Conservation (phyloP, 352 stramenopile species). For the Discostella stelligera region DNA sequence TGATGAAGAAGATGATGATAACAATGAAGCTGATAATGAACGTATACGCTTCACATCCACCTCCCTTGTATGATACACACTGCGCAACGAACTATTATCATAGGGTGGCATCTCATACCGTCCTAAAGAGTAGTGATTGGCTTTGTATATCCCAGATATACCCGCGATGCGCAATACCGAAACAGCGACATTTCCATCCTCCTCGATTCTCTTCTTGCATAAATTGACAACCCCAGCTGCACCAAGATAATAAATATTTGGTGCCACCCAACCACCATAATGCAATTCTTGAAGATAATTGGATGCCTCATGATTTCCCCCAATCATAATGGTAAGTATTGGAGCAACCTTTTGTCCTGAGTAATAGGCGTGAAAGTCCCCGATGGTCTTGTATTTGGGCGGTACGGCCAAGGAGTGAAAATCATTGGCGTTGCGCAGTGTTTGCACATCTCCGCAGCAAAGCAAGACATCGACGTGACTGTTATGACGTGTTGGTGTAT, state of each 20-base stretch:
- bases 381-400: conserved; percentile 91
- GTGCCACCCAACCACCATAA: conserved; percentile 97
- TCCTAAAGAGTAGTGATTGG: conserved; percentile 87
- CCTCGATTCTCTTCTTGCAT: conserved; percentile 26
- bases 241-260: conserved; percentile 98
- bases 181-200: conserved; percentile 5
- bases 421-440: conserved; percentile 92
- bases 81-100: conserved; percentile 86
- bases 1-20: conserved; percentile 46
- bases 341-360: conserved; percentile 88
- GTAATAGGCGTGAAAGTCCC: conserved; percentile 96
- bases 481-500: neutral
- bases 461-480: conserved; percentile 90
- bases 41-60: conserved; percentile 91
- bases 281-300: conserved; percentile 95
- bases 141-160: conserved; percentile 97
- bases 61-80: conserved; percentile 93
- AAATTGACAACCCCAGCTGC: conserved; percentile 88
- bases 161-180: conserved; percentile 93
- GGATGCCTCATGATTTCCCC: conserved; percentile 98
- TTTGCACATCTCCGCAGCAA: conserved; percentile 99
- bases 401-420: conserved; percentile 93
- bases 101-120: conserved; percentile 88
- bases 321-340: conserved; percentile 96
- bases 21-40: conserved; percentile 54